These are phyloP conservation scores for Capsicum pubescens DNA, from an alignment of 257 asterid genomes.

Conservation along the genomic window DNA sequence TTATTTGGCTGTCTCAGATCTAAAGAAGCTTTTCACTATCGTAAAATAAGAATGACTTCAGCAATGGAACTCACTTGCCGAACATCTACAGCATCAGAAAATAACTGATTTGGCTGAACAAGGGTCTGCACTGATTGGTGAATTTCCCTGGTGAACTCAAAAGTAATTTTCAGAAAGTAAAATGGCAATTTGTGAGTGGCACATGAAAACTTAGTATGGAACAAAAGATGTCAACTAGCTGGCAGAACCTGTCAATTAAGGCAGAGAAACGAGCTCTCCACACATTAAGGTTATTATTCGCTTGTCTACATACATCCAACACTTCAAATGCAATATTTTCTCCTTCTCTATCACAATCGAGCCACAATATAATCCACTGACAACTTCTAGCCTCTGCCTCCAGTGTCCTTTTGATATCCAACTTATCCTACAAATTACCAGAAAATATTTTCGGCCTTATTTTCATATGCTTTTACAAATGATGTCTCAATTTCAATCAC, in stretches of 20 bases:
- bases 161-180: slow-evolving; percentile 24
- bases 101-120: slow-evolving; percentile 78
- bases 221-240: slow-evolving; percentile 36
- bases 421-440: slow-evolving; percentile 64
- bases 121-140: slow-evolving; percentile 72
- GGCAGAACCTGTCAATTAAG: slow-evolving; percentile 73
- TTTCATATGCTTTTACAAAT: slow-evolving; percentile 4
- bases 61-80: slow-evolving; percentile 73
- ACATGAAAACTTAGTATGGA: slow-evolving; percentile 7
- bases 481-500: slow-evolving; percentile 11
- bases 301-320: slow-evolving; percentile 79
- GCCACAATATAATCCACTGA: slow-evolving; percentile 98
- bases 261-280: slow-evolving; percentile 99
- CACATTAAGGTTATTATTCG: slow-evolving; percentile 72
- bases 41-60: slow-evolving; percentile 14
- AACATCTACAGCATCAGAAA: slow-evolving; percentile 94
- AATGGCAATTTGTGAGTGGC: slow-evolving; percentile 16
- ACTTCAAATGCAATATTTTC: slow-evolving; percentile 98
- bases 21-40: not conserved
- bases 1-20: not conserved
- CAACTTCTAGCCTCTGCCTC: slow-evolving; percentile 92
- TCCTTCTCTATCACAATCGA: slow-evolving; percentile 98
- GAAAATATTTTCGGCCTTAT: not conserved
- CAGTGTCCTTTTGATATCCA: slow-evolving; percentile 81
- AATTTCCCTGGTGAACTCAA: slow-evolving; percentile 74